Evolutionary conservation across 495 filamentous ascomycete species (phyloP), one percentile per base, ranked within the genome.

Genomic region (Paragyromitra xinjiangensis): DNA sequence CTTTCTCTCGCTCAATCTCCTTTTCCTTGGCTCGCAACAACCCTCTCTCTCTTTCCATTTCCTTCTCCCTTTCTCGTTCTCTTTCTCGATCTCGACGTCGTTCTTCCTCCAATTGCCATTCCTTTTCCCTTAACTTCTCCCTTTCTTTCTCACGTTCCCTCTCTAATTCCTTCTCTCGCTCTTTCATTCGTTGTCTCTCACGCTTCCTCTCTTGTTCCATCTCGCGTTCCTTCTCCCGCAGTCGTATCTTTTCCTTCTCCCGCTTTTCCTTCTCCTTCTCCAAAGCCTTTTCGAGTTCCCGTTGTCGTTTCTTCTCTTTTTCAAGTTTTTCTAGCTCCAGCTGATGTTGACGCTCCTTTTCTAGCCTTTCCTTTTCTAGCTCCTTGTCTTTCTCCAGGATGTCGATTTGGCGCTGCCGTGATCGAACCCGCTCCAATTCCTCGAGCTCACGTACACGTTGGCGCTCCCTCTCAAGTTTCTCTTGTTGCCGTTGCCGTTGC

Each of bases 181-280:
- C 78, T 26, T 75, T 77, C 76, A 79, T 80, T 64, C 76, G 64
- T 59, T 80, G 77, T n/a, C 67, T 76, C 39, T 80, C 78, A 16
- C 69, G 64, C 40, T 80, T 75, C 48, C 76, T 80, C 37, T 80
- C 77, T n/a, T 48, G 61, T 59, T 67, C 77, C 63, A 73, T 80
- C 37, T 80, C 78, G 19, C 67, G 62, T 45, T 80, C 78, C 48
- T 79, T 80, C 37, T 80, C 78, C 16, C 75, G 77, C 12, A 73
- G 55, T 11, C 78, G 77, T 65, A 73, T 73, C 42, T 56, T 80
- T 48, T 74, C 70, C 29, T 80, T 79, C 55, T 80, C 77, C 42
- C 78, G 69, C 37, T 80, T 79, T 44, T 77, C 51, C 26, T 65
- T 75, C 42, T 81, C 79, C 42, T 76, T 81, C 55, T 81, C 79